A percentile compares a stretch with the other conserved stretches of the same genome.
Evolutionary conservation across 192 early-diverging fungal species (phyloP).

Genomic region (Coemansia sp.): DNA sequence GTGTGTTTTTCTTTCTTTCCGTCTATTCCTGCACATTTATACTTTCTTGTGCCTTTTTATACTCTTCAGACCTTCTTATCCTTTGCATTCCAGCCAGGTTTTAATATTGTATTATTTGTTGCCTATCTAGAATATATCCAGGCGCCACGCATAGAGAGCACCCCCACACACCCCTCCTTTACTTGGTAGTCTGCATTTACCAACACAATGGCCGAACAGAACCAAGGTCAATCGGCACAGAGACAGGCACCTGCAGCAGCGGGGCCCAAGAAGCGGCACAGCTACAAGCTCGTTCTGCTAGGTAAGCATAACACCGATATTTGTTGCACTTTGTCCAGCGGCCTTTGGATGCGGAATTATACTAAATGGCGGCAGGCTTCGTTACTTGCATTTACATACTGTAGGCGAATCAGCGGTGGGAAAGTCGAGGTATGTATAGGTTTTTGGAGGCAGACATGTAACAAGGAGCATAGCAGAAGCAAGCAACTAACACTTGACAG

Average conservation of each 20-base stretch:
- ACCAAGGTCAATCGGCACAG: conserved; percentile 6
- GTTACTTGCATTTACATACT: too few species aligned
- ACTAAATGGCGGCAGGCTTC: too few species aligned
- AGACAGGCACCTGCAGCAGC: conserved; percentile 10
- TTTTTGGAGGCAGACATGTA: background rate
- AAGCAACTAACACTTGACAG: background rate
- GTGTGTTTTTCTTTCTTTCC: conserved; percentile 12
- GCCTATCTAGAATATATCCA: background rate
- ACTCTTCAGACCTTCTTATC: background rate
- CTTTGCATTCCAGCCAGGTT: conserved; percentile 5
- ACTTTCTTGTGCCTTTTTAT: conserved; percentile 6
- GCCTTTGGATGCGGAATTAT: background rate
- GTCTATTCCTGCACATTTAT: conserved; percentile 1
- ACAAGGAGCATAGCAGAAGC: too few species aligned
- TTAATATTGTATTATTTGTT: conserved; percentile 1
- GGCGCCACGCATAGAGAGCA: background rate
- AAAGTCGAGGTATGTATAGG: conserved; percentile 74
- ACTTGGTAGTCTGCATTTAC: background rate
- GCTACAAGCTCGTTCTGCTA: conserved; percentile 94
- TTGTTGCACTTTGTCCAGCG: too few species aligned
- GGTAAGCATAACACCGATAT: conserved; percentile 62
- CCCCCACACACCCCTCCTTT: too few species aligned
- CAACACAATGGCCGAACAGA: conserved; percentile 17
- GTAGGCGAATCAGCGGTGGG: conserved; percentile 91
- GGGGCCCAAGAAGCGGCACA: conserved; percentile 66